Percentiles rank a stretch among this genome's conserved stretches.
phyloP scores from a whole-genome alignment of 495 filamentous ascomycete species.

The Cenococcum geophilum region DNA sequence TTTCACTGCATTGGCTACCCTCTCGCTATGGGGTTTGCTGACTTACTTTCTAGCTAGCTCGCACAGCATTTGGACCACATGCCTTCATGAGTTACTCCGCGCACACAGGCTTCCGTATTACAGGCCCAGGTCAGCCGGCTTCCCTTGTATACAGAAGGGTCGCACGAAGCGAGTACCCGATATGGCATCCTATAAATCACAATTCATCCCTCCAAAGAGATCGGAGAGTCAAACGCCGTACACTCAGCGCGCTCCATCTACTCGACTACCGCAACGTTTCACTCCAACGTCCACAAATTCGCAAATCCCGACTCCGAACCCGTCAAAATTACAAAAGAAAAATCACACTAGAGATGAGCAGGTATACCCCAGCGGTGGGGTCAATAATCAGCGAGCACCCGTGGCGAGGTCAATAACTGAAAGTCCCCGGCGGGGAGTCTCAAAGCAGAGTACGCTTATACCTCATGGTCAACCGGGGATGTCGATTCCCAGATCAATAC shows the following conservation, averaged over 20 bases:
- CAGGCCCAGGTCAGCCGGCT: conserved; percentile 24
- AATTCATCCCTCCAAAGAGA: conserved; percentile 25
- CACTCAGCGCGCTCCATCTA: conserved; percentile 19
- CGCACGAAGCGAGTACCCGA: conserved; percentile 28
- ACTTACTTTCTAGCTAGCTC: conserved; percentile 8
- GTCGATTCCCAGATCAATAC: conserved; percentile 10
- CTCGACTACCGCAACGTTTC: conserved; percentile 27
- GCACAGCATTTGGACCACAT: conserved; percentile 18
- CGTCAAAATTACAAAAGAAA: conserved; percentile 29
- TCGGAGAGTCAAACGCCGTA: conserved; percentile 26
- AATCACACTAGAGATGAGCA: conserved; percentile 26
- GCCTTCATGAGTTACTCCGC: conserved; percentile 32
- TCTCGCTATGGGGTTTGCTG: conserved; percentile 11
- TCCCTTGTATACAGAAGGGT: conserved; percentile 20
- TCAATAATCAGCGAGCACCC: conserved; percentile 14
- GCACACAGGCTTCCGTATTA: conserved; percentile 24
- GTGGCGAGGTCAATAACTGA: conserved; percentile 11
- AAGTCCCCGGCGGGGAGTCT: conserved; percentile 17
- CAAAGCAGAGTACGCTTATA: conserved; percentile 15
- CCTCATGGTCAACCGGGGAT: conserved; percentile 6
- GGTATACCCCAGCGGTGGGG: conserved; percentile 6
- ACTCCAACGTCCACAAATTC: conserved; percentile 23
- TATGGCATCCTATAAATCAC: conserved; percentile 36
- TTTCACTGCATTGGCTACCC: conserved; percentile 17
- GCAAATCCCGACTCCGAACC: conserved; percentile 17